These are phyloP conservation scores for Macrolepiota fuliginosa DNA, from an alignment of 768 basidiomycete species.

Conservation along the genomic window DNA sequence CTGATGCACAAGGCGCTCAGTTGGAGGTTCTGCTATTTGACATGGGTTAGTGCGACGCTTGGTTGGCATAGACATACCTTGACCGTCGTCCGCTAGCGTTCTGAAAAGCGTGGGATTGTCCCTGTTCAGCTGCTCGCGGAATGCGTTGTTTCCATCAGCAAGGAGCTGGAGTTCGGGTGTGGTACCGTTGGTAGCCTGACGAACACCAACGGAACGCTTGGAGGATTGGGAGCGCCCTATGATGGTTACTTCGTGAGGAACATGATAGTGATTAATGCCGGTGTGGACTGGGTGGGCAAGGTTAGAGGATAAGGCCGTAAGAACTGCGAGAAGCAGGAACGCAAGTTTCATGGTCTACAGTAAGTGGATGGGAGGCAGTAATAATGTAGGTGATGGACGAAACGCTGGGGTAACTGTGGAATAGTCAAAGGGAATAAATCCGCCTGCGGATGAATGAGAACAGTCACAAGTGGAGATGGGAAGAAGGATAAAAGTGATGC, in stretches of 20 bases:
- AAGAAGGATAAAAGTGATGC: not conserved
- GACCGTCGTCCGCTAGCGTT: conserved; percentile 30
- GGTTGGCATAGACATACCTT: conserved; percentile 21
- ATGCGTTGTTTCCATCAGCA: conserved; percentile 29
- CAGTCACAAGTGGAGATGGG: not conserved
- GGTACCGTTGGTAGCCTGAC: not conserved
- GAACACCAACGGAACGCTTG: not conserved
- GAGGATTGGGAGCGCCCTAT: conserved; percentile 17
- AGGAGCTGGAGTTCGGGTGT: conserved; percentile 25
- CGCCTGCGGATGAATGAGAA: not conserved
- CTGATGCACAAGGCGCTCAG: too few relatives aligned
- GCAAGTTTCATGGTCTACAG: conserved; percentile 15
- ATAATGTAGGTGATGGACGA: not conserved
- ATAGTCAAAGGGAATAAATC: not conserved
- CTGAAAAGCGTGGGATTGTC: conserved; percentile 26
- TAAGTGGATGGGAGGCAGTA: conserved; percentile 8
- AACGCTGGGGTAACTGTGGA: not conserved
- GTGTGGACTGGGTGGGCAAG: conserved; percentile 20
- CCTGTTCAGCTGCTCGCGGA: conserved; percentile 23
- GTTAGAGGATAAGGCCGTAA: conserved; percentile 16
- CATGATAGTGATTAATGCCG: not conserved
- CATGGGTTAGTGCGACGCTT: not conserved
- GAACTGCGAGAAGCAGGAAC: conserved; percentile 14
- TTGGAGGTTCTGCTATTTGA: too few relatives aligned
- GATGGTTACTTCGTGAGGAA: conserved; percentile 18